Evolutionary conservation across 495 filamentous ascomycete genomes (phyloP), one percentile per base, ranked within the genome.

Genomic region (Daldinia bambusicola): DNA sequence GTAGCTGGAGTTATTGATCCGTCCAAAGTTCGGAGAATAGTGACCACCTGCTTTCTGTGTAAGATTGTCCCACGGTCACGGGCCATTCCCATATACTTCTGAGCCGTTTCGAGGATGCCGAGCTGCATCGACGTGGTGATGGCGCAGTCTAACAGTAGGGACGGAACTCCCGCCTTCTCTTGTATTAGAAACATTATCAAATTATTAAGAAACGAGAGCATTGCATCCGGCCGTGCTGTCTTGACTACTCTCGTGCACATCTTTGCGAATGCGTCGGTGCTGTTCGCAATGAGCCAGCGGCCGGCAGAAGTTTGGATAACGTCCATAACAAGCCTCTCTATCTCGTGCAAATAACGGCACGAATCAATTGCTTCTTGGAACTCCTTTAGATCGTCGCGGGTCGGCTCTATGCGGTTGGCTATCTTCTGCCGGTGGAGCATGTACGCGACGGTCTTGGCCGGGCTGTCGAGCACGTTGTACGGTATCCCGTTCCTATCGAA

Each of bases 151-250:
- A 68, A 8, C 14, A 75, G 41, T 0, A 16, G 30, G 1, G 20
- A 5, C 4, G 75, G 53, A 2, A 71, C 58, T 3, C 22, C 36
- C 1, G 68, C 37, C 7, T 26, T 34, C 16, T 52, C 32, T 4
- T 61, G 71, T 7, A 64, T 55, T 0, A 76, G 56, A 18, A 68
- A 70, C 2, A 77, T 61, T 22, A 69, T 43, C 22, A 77, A 10
- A 58, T 74, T 73, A 61, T 76, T 72, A 30, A 77, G 63, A 55
- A 77, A 68, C 3, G 67, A n/a, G 13, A 77, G 60, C 16, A 74
- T 14, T 6, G 61, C 53, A 34, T 16, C 36, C 13, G 64, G 61
- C 50, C 16, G 55, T 6, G 40, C 18, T 10, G 8, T 59, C 26
- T 1, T 5, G n/a, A 52, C n/a, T 9, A 37, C 2, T 0, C 36